Evolutionary conservation across 129 eudicot genomes (phyloP).

Genomic region (Flaveria robusta): DNA sequence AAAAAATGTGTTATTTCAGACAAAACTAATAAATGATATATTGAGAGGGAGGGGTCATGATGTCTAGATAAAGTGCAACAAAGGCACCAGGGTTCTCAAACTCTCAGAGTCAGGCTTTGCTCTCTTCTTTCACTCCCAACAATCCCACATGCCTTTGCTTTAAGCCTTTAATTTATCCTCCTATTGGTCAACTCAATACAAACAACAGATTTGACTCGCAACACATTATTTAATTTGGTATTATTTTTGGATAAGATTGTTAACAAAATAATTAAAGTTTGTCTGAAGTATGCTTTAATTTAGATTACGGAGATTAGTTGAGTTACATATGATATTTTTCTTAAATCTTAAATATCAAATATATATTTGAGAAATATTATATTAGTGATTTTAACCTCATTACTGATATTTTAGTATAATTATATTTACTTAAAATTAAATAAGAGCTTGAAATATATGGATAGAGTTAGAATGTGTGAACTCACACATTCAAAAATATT

Average conservation of each 20-base stretch:
- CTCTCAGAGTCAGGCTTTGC: conserved; percentile 21
- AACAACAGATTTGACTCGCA: conserved; percentile 20
- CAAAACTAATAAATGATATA: conserved; percentile 24
- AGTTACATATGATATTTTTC: conserved; percentile 4
- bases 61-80: conserved; percentile 60
- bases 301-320: neutral
- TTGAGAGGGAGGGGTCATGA: conserved; percentile 38
- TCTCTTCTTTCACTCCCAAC: conserved; percentile 29
- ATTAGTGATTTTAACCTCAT: too few species aligned
- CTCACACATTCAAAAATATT: too few species aligned
- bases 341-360: neutral
- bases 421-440: too few species aligned
- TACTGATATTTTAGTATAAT: too few species aligned
- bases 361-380: too few species aligned
- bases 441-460: too few species aligned
- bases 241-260: conserved; percentile 1
- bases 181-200: conserved; percentile 22
- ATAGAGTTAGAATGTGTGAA: too few species aligned
- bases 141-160: conserved; percentile 35
- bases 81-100: conserved; percentile 45
- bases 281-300: neutral
- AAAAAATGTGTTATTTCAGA: neutral
- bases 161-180: neutral
- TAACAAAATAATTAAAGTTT: neutral
- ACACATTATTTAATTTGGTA: neutral